Evolutionary conservation across 2,329 filamentous ascomycete species (phyloP).

Genomic region (Paraphoma chrysanthemicola): DNA sequence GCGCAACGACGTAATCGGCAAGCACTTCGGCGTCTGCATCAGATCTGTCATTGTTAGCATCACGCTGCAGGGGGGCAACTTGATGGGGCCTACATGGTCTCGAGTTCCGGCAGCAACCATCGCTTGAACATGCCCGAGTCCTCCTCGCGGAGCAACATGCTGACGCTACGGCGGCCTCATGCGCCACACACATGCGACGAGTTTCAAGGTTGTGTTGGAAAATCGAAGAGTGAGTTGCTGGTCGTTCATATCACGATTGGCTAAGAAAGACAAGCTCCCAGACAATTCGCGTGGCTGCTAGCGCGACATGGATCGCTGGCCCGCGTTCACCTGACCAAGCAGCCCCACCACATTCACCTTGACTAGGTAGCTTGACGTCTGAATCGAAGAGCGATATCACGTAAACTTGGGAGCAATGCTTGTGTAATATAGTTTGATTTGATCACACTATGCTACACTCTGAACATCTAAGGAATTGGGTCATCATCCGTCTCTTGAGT

Average conservation of each 20-base stretch:
- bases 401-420: neutral
- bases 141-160: slow-evolving; percentile 63
- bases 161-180: slow-evolving; percentile 11
- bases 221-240: neutral
- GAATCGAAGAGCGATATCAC: neutral
- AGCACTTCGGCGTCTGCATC: slow-evolving; percentile 83
- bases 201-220: neutral
- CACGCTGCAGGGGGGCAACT: neutral
- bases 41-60: slow-evolving; percentile 58
- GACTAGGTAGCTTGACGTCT: neutral
- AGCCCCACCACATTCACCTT: slow-evolving; percentile 26
- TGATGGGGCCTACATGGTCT: slow-evolving; percentile 69
- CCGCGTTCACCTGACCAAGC: slow-evolving; percentile 22
- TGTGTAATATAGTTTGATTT: slow-evolving; percentile 42
- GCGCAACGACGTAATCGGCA: slow-evolving; percentile 82
- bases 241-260: neutral
- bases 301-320: slow-evolving; percentile 16
- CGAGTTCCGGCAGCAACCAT: slow-evolving; percentile 80
- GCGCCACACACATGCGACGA: slow-evolving; percentile 4
- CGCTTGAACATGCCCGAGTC: slow-evolving; percentile 69
- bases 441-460: slow-evolving; percentile 45
- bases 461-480: slow-evolving; percentile 43
- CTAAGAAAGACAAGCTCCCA: neutral
- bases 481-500: slow-evolving; percentile 45
- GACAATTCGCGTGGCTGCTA: slow-evolving; percentile 18